Evolutionary conservation across 108 stramenopile species (phyloP), one percentile per base, ranked within the genome.

Genomic region (Nitzschia sp.): DNA sequence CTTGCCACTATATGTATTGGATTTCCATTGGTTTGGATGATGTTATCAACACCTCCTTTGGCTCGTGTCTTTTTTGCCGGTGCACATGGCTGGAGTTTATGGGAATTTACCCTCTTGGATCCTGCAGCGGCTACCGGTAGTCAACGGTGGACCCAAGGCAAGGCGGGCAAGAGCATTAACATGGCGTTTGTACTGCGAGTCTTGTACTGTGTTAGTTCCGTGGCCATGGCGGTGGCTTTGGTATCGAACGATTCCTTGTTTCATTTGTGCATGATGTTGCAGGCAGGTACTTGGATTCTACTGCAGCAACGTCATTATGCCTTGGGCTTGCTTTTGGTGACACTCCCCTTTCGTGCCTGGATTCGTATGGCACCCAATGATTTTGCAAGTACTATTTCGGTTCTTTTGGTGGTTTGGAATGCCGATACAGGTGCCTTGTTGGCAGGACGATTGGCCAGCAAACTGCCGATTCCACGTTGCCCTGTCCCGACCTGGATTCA

Each of bases 401-500:
- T 93, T 15, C 62, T 93, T 14, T 79, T 90, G 53, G 69, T 80
- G 15, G 88, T 87, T 10, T 93, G 91, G 91, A 93, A 90, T 70
- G 71, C 78, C 55, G 91, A 93, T 81, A 87, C 91, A 11, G 91
- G 91, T 11, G 86, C 88, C 41, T 52, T 93, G 51, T 26, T 93
- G 17, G 67, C 56, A 21, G 91, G 91, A 41, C 71, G 91, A 29
- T 15, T 77, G 67, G 64, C 74, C 19, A 74, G 50, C 68, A 75
- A 58, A 55, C 59, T 55, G 55, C 63, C 46, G 60, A 66, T 41
- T 59, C 40, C 14, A 1, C 55, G 69, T 5, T 7, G 64, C 10
- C 63, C 71, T 6, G 55, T 65, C 2, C 71, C 71, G n/a, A 10
- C 19, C 43, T 76, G 82, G 74, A 57, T 80, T 37, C 44, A 29